phyloP scores from a whole-genome alignment of 345 rosid species.

The Mangifera indica region DNA sequence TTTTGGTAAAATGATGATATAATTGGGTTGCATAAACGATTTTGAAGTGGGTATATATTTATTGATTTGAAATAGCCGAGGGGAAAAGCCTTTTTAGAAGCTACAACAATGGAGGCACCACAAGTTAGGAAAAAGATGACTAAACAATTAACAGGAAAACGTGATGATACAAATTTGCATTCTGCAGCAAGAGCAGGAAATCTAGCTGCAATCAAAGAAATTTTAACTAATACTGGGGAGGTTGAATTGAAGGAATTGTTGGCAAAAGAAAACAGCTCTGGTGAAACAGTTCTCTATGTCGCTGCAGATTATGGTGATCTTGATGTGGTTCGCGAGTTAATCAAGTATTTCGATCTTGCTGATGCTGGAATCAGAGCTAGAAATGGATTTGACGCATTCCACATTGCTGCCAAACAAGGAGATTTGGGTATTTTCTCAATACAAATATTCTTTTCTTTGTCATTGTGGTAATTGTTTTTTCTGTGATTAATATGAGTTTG shows the following conservation, averaged over 20 bases:
- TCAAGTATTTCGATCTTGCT: constrained; percentile 65
- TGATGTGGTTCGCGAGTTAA: constrained; percentile 76
- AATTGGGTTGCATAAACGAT: constrained; percentile 21
- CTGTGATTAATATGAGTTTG: constrained; percentile 13
- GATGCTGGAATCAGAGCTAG: constrained; percentile 82
- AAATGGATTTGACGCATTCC: constrained; percentile 93
- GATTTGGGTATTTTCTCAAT: constrained; percentile 54
- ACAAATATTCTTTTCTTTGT: neutral
- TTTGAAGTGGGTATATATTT: constrained; percentile 35
- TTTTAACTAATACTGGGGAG: constrained; percentile 42
- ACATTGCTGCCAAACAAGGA: constrained; percentile 96
- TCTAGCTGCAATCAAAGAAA: constrained; percentile 45
- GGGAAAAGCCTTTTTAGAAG: neutral
- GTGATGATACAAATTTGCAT: constrained; percentile 75
- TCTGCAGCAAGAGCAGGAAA: constrained; percentile 75
- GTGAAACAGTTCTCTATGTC: constrained; percentile 92
- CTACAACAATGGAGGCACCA: constrained; percentile 33
- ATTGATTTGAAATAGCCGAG: constrained; percentile 2
- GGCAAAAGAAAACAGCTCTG: constrained; percentile 79
- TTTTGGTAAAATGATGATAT: constrained; percentile 9
- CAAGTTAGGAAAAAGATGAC: constrained; percentile 64
- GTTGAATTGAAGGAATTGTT: constrained; percentile 49
- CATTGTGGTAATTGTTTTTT: neutral
- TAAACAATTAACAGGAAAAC: constrained; percentile 83
- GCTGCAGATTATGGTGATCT: constrained; percentile 82